Percentiles rank a stretch among this genome's conserved stretches.
Conservation (phyloP, 208 protist species). For the Trypanosoma congolense region DNA sequence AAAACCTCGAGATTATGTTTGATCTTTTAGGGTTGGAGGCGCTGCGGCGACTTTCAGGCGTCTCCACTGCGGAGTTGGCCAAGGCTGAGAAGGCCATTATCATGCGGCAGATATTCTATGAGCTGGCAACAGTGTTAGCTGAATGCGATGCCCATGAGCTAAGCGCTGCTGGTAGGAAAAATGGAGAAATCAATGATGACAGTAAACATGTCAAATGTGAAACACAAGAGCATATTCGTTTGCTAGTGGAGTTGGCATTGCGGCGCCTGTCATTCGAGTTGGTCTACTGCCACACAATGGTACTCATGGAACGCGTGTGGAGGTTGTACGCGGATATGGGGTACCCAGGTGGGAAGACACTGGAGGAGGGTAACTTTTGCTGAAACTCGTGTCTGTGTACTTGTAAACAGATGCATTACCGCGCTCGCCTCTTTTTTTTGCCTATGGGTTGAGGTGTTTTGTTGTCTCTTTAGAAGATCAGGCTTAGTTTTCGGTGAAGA, state of each 20-base stretch:
- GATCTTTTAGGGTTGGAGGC: constrained; percentile 20
- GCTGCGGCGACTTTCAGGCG: constrained; percentile 14
- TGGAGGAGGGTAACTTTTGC: constrained; percentile 24
- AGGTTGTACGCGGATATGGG: constrained; percentile 19
- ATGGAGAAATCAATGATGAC: background rate
- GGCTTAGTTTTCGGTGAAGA: no score
- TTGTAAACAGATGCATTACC: background rate
- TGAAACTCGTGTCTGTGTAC: constrained; percentile 4
- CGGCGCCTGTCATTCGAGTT: constrained; percentile 28
- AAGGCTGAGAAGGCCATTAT: constrained; percentile 29
- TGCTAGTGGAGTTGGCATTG: constrained; percentile 26
- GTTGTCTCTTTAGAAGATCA: no score
- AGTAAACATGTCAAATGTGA: background rate
- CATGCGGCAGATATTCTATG: constrained; percentile 26
- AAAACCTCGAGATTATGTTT: constrained; percentile 34
- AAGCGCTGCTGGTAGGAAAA: background rate
- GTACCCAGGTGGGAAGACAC: constrained; percentile 11
- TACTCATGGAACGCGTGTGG: constrained; percentile 26
- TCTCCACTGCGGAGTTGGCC: constrained; percentile 13
- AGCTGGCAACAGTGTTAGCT: constrained; percentile 19
- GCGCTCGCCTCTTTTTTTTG: no score
- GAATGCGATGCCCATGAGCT: constrained; percentile 4
- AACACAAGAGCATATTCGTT: background rate
- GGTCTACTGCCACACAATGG: constrained; percentile 25
- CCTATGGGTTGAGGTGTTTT: no score